Evolutionary conservation across 148 eudicot species (phyloP).

Genomic region (Silene latifolia): DNA sequence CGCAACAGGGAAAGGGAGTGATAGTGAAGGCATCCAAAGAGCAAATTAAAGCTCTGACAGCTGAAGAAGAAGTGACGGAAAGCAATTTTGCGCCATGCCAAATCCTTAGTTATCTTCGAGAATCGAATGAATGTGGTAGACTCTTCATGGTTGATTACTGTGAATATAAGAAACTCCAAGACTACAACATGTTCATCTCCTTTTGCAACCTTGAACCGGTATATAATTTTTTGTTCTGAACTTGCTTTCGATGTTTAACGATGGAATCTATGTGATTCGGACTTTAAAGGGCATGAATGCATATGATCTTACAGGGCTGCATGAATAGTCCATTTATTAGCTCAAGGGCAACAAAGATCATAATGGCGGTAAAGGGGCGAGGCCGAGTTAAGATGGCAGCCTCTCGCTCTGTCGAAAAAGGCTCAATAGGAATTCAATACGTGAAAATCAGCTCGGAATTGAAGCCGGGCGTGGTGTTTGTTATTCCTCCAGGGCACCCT

Average conservation of each 20-base stretch:
- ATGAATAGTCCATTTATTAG: slow-evolving; percentile 54
- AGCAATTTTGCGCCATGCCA: slow-evolving; percentile 34
- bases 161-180: slow-evolving; percentile 40
- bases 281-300: neutral
- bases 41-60: slow-evolving; percentile 64
- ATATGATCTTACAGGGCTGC: slow-evolving; percentile 48
- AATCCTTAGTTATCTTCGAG: slow-evolving; percentile 42
- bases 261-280: neutral
- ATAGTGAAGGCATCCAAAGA: slow-evolving; percentile 57
- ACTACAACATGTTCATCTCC: slow-evolving; percentile 42
- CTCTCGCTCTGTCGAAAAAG: slow-evolving; percentile 32
- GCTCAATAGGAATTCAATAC: slow-evolving; percentile 32
- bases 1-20: slow-evolving; percentile 41
- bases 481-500: slow-evolving; percentile 84
- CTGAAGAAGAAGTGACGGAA: slow-evolving; percentile 37
- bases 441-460: slow-evolving; percentile 39
- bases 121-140: slow-evolving; percentile 50
- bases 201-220: slow-evolving; percentile 65
- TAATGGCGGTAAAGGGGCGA: slow-evolving; percentile 46
- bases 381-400: slow-evolving; percentile 76
- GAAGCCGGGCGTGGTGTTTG: slow-evolving; percentile 44
- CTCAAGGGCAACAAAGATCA: slow-evolving; percentile 61
- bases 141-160: slow-evolving; percentile 39
- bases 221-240: neutral
- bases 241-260: neutral